Evolutionary conservation across 768 basidiomycete species (phyloP), one percentile per base, ranked within the genome.

Genomic region (Phlegmacium glaucopus): DNA sequence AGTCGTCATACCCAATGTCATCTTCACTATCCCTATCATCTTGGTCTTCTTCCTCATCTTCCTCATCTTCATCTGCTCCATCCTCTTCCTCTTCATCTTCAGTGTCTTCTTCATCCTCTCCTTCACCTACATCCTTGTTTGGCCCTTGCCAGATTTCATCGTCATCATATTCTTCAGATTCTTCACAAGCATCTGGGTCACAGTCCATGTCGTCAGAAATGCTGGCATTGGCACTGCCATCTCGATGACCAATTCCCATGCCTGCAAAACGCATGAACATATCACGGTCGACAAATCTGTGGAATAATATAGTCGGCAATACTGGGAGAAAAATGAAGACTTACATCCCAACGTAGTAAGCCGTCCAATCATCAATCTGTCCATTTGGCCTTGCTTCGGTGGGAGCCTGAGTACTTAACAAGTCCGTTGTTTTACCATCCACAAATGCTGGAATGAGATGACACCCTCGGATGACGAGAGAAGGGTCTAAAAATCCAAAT

Each of bases 241-340:
- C 32, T 11, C 10, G 6, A 34, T 57, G 52, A 0, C 55, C 52
- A 28, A 57, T 49, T 16, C 52, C 55, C 2, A 37, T 22, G 2
- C 55, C 50, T 11, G 44, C 26, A 25, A 47, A 40, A 12, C 50
- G 44, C 60, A 68, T 64, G 12, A 68, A 49, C 70, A 69, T 75
- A 34, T 74, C 71, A 3, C 66, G 55, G 46, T 73, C 69, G 9
- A 66, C 66, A 47, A 71, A 72, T 5, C 72, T 74, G 30, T 1
- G 25, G 29, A 37, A 37, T 18, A 12, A 15, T 42, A 10, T 26
- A 13, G 6, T 30, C 4, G 28, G 22, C 2, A 29, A 44, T 32
- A 39, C 9, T 9, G 22, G 9, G 9, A 9, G n/a, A 12, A 45
- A 9, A 40, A 40, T 17, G 26, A 44, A 30, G 1, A 62, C 64